Evolutionary conservation across 2,329 filamentous ascomycete species (phyloP).

Genomic region (Arthrocladium fulminans): DNA sequence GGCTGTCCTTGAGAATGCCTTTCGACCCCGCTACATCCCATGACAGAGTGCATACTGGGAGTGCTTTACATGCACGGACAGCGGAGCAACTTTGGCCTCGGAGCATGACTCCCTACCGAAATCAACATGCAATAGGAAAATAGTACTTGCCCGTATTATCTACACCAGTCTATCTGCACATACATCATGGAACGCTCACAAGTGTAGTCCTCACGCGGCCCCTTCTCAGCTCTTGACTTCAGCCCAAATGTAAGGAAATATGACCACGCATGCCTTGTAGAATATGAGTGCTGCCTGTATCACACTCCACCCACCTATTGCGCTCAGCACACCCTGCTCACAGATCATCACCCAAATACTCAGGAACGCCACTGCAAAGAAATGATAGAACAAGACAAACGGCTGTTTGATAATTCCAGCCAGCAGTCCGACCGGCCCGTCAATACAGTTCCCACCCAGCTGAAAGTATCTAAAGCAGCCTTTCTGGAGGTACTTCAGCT

Average conservation of each 20-base stretch:
- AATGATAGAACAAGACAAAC: slow-evolving; percentile 74
- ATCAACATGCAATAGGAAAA: not conserved
- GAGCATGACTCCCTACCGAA: no score
- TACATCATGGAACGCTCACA: not conserved
- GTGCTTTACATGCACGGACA: no score
- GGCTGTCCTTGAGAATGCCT: no score
- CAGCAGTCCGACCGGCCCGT: slow-evolving; percentile 72
- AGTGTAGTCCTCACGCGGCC: not conserved
- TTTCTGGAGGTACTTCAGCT: slow-evolving; percentile 70
- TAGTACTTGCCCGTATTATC: not conserved
- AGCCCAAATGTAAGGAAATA: slow-evolving; percentile 69
- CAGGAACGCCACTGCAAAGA: slow-evolving; percentile 86
- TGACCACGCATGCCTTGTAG: slow-evolving; percentile 71
- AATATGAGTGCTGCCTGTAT: slow-evolving; percentile 61
- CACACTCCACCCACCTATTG: slow-evolving; percentile 54
- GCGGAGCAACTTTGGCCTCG: no score
- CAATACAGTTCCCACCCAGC: slow-evolving; percentile 58
- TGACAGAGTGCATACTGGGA: no score
- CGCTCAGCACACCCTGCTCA: slow-evolving; percentile 37
- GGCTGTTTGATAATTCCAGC: slow-evolving; percentile 73
- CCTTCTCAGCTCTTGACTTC: slow-evolving; percentile 46
- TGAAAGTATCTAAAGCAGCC: slow-evolving; percentile 94
- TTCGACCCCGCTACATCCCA: no score
- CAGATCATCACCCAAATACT: slow-evolving; percentile 64
- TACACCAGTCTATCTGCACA: no score